Evolutionary conservation across 495 filamentous ascomycete species (phyloP).

Genomic region (Podospora pseudocomata): DNA sequence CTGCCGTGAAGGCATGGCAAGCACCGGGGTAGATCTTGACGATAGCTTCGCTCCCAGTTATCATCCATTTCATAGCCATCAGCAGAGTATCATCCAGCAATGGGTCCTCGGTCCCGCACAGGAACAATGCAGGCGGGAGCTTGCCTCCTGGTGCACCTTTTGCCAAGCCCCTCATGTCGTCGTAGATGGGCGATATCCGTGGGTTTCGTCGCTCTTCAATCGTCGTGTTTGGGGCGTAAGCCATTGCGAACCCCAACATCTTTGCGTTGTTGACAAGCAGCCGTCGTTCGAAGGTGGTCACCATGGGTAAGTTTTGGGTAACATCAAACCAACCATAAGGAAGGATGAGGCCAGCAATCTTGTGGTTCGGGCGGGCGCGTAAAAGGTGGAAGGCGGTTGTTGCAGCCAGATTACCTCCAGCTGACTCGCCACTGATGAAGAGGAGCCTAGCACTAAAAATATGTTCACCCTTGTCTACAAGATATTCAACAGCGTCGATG

Average conservation of each 20-base stretch:
- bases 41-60: slow-evolving; percentile 12
- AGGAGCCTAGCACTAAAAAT: neutral
- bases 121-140: slow-evolving; percentile 15
- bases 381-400: slow-evolving; percentile 12
- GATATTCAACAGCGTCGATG: slow-evolving; percentile 23
- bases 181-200: slow-evolving; percentile 13
- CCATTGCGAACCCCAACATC: slow-evolving; percentile 2
- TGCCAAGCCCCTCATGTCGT: neutral
- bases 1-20: slow-evolving; percentile 12
- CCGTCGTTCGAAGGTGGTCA: neutral
- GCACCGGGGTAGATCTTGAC: slow-evolving; percentile 15
- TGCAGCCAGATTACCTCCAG: slow-evolving; percentile 7
- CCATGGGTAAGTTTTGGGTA: neutral
- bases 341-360: neutral
- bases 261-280: slow-evolving; percentile 2
- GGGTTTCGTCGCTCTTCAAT: slow-evolving; percentile 11
- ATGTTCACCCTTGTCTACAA: slow-evolving; percentile 10
- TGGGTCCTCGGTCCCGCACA: slow-evolving; percentile 15
- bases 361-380: neutral
- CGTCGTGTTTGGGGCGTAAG: slow-evolving; percentile 5
- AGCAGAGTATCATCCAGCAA: slow-evolving; percentile 8
- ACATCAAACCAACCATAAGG: neutral
- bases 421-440: slow-evolving; percentile 13
- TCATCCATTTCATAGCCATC: slow-evolving; percentile 18
- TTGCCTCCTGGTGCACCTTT: neutral